These are phyloP conservation scores for Backusella tuberculispora DNA, from an alignment of 192 early-diverging fungal species.

Conservation along the genomic window DNA sequence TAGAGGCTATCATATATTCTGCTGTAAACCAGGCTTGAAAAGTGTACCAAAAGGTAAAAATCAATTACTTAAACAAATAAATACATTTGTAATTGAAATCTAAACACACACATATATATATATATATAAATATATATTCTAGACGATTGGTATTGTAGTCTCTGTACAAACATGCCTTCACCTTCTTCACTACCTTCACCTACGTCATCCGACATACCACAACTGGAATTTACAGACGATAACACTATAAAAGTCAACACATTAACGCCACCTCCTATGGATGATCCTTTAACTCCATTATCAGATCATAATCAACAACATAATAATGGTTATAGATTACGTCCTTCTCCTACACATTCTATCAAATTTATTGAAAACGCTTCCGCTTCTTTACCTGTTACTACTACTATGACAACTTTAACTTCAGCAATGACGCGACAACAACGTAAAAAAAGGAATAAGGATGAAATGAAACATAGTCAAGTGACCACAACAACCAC, in stretches of 20 bases:
- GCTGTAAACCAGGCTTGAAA: slow-evolving; percentile 43
- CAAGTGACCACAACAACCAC: no score
- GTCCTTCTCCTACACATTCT: slow-evolving; percentile 23
- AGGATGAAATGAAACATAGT: no score
- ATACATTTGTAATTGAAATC: neutral
- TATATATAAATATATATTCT: neutral
- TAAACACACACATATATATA: neutral
- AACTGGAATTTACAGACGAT: neutral
- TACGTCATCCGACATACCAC: neutral
- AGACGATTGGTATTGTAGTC: slow-evolving; percentile 50
- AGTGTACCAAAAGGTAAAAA: slow-evolving; percentile 48
- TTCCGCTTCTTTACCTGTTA: no score
- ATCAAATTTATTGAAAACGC: no score
- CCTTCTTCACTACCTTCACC: slow-evolving; percentile 17
- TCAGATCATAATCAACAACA: neutral
- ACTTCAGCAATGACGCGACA: no score
- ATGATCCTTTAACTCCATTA: neutral
- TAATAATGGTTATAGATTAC: slow-evolving; percentile 28
- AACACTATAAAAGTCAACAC: neutral
- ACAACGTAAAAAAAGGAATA: no score
- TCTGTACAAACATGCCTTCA: slow-evolving; percentile 36
- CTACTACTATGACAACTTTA: no score
- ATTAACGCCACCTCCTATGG: neutral
- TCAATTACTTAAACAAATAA: neutral
- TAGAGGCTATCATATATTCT: slow-evolving; percentile 51